These are phyloP conservation scores for Medicago lupulina DNA, from an alignment of 306 rosid genomes.

Conservation along the genomic window DNA sequence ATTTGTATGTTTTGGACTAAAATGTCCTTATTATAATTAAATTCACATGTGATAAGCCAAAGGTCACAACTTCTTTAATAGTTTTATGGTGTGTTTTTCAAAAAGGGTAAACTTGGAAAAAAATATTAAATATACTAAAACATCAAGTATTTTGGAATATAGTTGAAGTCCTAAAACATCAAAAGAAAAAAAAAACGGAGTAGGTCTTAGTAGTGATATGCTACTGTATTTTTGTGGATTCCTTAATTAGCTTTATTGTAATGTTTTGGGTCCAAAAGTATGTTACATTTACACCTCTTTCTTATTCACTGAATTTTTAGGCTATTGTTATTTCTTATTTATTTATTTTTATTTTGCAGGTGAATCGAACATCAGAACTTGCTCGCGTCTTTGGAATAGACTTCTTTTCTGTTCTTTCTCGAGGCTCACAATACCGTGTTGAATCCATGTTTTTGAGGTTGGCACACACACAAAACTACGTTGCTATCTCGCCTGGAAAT, in stretches of 20 bases:
- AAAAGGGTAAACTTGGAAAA: too few species aligned
- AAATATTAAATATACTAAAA: too few species aligned
- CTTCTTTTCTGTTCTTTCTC: constrained; percentile 93
- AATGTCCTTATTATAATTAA: too few species aligned
- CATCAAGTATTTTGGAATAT: too few species aligned
- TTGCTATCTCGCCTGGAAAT: constrained; percentile 88
- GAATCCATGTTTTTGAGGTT: constrained; percentile 95
- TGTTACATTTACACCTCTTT: constrained; percentile 13
- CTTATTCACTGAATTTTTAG: constrained; percentile 26
- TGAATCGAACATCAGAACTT: constrained; percentile 93
- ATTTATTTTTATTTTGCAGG: constrained; percentile 57
- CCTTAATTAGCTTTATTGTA: constrained; percentile 30
- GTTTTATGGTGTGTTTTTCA: too few species aligned
- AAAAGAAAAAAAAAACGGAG: too few species aligned
- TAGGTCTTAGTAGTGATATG: background rate
- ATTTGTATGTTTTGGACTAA: too few species aligned
- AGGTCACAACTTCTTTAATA: too few species aligned
- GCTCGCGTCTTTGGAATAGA: constrained; percentile 99
- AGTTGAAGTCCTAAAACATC: too few species aligned
- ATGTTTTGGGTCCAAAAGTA: constrained; percentile 16
- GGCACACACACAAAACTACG: constrained; percentile 89
- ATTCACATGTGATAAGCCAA: too few species aligned
- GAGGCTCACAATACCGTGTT: constrained; percentile 96
- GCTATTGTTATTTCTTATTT: constrained; percentile 34
- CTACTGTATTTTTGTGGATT: constrained; percentile 36